Evolutionary conservation across 805 yeast genomes (phyloP).

Genomic region (Metschnikowia picachoensis): DNA sequence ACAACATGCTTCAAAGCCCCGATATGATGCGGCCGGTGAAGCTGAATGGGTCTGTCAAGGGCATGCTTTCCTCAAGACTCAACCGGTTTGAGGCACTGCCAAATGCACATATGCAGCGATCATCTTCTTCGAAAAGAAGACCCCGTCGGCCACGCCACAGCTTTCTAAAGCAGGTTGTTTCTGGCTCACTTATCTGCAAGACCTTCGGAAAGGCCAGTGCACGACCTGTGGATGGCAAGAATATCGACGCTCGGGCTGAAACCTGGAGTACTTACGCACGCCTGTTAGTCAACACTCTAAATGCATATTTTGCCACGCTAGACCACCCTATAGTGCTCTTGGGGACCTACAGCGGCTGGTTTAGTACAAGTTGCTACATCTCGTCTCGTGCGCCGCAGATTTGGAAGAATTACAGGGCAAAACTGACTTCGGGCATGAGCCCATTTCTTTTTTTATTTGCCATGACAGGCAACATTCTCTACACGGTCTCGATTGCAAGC

Average conservation of each 20-base stretch:
- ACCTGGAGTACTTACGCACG: not conserved
- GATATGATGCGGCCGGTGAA: slow-evolving; percentile 26
- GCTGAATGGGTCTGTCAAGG: slow-evolving; percentile 10
- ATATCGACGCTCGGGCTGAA: not conserved
- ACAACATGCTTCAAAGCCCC: slow-evolving; percentile 37
- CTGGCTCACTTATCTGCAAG: slow-evolving; percentile 14
- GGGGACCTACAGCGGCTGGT: slow-evolving; percentile 34
- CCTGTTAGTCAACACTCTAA: not conserved
- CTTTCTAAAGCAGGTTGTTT: slow-evolving; percentile 11
- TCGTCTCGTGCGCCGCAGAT: slow-evolving; percentile 37
- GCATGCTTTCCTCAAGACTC: slow-evolving; percentile 13
- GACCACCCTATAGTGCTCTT: slow-evolving; percentile 12
- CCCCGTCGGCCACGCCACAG: slow-evolving; percentile 5
- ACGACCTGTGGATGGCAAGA: not conserved
- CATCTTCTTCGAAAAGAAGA: slow-evolving; percentile 8
- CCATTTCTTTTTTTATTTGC: slow-evolving; percentile 33
- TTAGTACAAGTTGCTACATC: slow-evolving; percentile 29
- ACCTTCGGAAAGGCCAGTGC: slow-evolving; percentile 15
- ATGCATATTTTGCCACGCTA: not conserved
- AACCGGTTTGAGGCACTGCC: slow-evolving; percentile 23
- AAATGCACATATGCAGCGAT: slow-evolving; percentile 4
- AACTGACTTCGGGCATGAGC: slow-evolving; percentile 35
- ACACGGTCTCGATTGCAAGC: slow-evolving; percentile 30
- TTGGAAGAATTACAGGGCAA: slow-evolving; percentile 23
- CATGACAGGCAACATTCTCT: slow-evolving; percentile 33